phyloP scores from a whole-genome alignment of 2,329 filamentous ascomycete species.

The Ascochyta rabiei region DNA sequence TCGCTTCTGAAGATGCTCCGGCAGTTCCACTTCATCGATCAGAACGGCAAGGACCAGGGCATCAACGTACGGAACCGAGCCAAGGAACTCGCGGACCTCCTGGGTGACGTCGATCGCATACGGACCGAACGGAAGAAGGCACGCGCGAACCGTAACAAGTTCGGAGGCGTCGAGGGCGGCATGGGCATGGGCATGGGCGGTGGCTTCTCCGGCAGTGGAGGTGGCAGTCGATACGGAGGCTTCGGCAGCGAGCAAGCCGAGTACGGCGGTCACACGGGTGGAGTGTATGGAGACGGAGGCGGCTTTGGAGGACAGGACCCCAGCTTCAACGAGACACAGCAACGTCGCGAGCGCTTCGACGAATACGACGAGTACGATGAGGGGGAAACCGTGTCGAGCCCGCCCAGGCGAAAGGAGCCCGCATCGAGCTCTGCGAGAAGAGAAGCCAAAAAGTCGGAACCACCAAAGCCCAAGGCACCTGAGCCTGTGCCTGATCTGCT shows the following conservation, averaged over 20 bases:
- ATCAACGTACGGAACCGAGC: constrained; percentile 96
- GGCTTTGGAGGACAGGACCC: constrained; percentile 79
- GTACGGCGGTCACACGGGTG: constrained; percentile 72
- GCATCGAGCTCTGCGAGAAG: constrained; percentile 40
- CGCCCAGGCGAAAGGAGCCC: constrained; percentile 60
- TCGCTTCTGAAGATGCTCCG: constrained; percentile 97
- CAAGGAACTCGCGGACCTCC: constrained; percentile 92
- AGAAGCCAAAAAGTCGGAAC: constrained; percentile 65
- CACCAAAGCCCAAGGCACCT: constrained; percentile 72
- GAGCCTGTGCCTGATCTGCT: constrained; percentile 92
- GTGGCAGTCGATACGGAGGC: constrained; percentile 75
- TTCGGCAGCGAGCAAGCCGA: constrained; percentile 72
- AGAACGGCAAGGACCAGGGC: constrained; percentile 97
- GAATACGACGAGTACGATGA: constrained; percentile 98
- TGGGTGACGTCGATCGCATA: constrained; percentile 89
- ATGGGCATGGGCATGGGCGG: constrained; percentile 63
- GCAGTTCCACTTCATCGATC: constrained; percentile 96
- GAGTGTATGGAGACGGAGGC: constrained; percentile 93
- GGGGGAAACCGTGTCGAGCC: constrained; percentile 57
- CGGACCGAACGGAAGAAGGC: constrained; percentile 82
- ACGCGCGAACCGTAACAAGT: constrained; percentile 87
- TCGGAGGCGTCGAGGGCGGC: constrained; percentile 90
- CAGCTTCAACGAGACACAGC: constrained; percentile 69
- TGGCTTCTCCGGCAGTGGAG: constrained; percentile 56
- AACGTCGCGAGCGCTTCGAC: constrained; percentile 79